Conservation (phyloP, 768 basidiomycete species). For the Inosperma sp. region DNA sequence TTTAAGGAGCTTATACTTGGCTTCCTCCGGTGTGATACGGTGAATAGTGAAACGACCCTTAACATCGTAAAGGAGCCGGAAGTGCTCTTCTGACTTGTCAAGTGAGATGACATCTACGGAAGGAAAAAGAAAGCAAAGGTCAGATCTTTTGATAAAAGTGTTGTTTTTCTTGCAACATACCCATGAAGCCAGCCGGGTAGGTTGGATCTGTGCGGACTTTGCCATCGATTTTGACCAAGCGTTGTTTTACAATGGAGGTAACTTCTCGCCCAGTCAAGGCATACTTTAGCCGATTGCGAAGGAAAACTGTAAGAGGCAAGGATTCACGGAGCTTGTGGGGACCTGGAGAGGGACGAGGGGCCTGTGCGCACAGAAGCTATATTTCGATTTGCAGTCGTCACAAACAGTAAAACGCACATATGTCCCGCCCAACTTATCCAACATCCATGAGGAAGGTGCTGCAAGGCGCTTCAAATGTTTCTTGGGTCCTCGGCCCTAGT, state of each 20-base stretch:
- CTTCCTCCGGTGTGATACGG: slow-evolving; percentile 97
- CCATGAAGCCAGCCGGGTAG: slow-evolving; percentile 97
- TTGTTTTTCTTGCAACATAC: slow-evolving; percentile 41
- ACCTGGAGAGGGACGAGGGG: slow-evolving; percentile 95
- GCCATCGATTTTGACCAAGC: slow-evolving; percentile 95
- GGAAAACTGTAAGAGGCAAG: slow-evolving; percentile 94
- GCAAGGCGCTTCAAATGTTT: slow-evolving; percentile 98
- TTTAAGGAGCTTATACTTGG: slow-evolving; percentile 92
- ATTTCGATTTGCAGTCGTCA: slow-evolving; percentile 7
- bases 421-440: slow-evolving; percentile 95
- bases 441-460: slow-evolving; percentile 99
- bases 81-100: slow-evolving; percentile 98
- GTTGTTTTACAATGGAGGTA: slow-evolving; percentile 89
- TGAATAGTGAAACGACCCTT: slow-evolving; percentile 99
- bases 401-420: slow-evolving; percentile 75
- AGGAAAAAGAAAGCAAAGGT: background rate
- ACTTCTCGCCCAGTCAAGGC: slow-evolving; percentile 97
- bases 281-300: slow-evolving; percentile 99
- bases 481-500: slow-evolving; percentile 94
- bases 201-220: slow-evolving; percentile 98
- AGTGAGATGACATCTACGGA: slow-evolving; percentile 86
- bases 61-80: slow-evolving; percentile 98
- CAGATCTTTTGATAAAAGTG: too few relatives aligned
- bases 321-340: slow-evolving; percentile 99
- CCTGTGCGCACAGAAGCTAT: slow-evolving; percentile 42